A percentile compares a stretch with the other conserved stretches of the same genome.
phyloP scores from a whole-genome alignment of 148 eudicot species.

The Hydrangea macrophylla region DNA sequence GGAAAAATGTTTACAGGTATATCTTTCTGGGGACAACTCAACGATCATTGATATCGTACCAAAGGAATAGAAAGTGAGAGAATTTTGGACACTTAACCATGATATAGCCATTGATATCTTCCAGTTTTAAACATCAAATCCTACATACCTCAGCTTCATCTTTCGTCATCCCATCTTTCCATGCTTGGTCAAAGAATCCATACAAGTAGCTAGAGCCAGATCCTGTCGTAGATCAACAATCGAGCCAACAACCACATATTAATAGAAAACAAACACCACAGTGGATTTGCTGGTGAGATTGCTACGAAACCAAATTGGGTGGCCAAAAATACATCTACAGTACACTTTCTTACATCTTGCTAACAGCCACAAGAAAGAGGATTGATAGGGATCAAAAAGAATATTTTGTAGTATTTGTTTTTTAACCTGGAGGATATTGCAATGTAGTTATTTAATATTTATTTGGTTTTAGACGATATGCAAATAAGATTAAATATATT shows the following conservation, averaged over 20 bases:
- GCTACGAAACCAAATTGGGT: neutral
- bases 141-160: conserved; percentile 86
- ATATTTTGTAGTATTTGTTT: no score
- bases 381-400: neutral
- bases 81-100: neutral
- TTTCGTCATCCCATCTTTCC: conserved; percentile 84
- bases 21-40: no score
- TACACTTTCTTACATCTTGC: no score
- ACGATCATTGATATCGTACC: no score
- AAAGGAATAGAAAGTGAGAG: neutral
- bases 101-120: neutral
- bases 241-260: neutral
- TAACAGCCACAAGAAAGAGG: neutral
- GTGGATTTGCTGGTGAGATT: neutral
- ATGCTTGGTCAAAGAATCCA: conserved; percentile 81
- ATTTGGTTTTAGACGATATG: no score
- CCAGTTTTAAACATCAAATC: neutral
- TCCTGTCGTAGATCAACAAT: conserved; percentile 30
- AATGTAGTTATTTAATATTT: no score
- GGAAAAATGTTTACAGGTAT: no score
- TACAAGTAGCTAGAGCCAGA: conserved; percentile 80
- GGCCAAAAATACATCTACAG: no score
- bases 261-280: neutral
- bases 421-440: no score
- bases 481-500: no score